Evolutionary conservation across 2,329 filamentous ascomycete species (phyloP).

Genomic region (Verticillium tricorpus): DNA sequence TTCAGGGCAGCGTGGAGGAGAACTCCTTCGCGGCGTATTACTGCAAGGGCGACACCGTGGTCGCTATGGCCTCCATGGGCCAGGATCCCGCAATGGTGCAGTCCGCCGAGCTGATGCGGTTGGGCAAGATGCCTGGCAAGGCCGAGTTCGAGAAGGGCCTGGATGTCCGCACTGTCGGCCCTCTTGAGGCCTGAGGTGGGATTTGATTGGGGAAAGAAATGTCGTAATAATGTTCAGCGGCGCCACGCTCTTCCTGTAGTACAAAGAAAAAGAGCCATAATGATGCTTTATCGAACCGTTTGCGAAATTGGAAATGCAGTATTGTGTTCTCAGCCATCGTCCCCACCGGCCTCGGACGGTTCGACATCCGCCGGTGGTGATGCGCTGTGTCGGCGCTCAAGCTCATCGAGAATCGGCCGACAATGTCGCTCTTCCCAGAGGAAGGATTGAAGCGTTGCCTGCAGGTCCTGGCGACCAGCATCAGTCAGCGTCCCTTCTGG

Average conservation of each 20-base stretch:
- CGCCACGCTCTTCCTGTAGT: background rate
- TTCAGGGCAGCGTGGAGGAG: constrained; percentile 72
- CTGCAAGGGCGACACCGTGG: constrained; percentile 76
- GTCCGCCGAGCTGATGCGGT: constrained; percentile 77
- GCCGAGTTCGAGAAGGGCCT: constrained; percentile 63
- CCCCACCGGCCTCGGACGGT: background rate
- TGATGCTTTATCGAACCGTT: background rate
- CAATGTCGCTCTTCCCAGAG: constrained; percentile 25
- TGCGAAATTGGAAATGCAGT: background rate
- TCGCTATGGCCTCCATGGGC: constrained; percentile 88
- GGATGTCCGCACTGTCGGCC: constrained; percentile 42
- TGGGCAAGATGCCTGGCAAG: constrained; percentile 79
- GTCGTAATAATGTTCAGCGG: background rate
- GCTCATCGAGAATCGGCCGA: constrained; percentile 4
- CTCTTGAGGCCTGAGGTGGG: constrained; percentile 21
- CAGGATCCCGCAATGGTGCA: constrained; percentile 84
- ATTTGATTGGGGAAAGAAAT: background rate
- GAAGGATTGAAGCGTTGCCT: constrained; percentile 5
- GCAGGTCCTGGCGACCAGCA: constrained; percentile 1
- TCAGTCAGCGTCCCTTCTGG: constrained; percentile 4
- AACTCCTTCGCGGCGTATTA: constrained; percentile 89
- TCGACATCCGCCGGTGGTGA: background rate
- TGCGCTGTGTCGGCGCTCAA: background rate
- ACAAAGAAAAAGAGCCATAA: background rate
- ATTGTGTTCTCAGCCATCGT: background rate